Percentiles rank a stretch among this genome's conserved stretches.
phyloP scores from a whole-genome alignment of 2,329 filamentous ascomycete genomes.

The Colletotrichum destructivum region DNA sequence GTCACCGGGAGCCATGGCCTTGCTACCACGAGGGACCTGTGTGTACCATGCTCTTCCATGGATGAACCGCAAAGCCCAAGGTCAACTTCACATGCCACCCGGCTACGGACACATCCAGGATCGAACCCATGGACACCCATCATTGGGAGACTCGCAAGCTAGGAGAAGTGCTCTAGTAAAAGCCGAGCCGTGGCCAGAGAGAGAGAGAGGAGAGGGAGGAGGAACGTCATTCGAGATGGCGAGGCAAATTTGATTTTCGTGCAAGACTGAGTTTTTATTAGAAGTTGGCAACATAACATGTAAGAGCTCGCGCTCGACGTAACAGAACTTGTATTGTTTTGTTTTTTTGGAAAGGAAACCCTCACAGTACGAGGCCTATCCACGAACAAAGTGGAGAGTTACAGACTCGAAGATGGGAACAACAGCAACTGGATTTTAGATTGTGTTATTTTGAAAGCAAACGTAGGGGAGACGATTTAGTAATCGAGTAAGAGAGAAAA shows the following conservation, averaged over 20 bases:
- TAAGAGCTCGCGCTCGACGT: conserved; percentile 26
- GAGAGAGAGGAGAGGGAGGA: background rate
- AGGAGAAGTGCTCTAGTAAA: conserved; percentile 28
- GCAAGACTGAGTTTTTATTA: background rate
- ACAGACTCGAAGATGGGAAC: conserved; percentile 23
- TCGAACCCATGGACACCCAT: conserved; percentile 30
- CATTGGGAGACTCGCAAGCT: conserved; percentile 24
- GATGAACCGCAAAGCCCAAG: conserved; percentile 30
- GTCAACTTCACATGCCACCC: conserved; percentile 25
- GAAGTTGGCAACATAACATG: conserved; percentile 14
- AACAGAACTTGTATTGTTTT: conserved; percentile 25
- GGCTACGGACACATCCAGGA: conserved; percentile 21
- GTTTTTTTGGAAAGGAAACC: conserved; percentile 10
- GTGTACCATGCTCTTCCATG: conserved; percentile 18
- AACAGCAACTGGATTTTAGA: conserved; percentile 14
- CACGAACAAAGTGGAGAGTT: conserved; percentile 1
- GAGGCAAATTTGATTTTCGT: conserved; percentile 6
- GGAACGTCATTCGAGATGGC: background rate
- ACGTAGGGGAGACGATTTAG: background rate
- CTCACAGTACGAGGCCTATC: conserved; percentile 15
- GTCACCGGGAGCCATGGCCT: conserved; percentile 16
- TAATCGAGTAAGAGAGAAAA: background rate
- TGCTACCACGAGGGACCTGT: conserved; percentile 25
- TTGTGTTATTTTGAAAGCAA: background rate
- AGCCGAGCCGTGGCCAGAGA: conserved; percentile 33